Evolutionary conservation across 495 filamentous ascomycete genomes (phyloP), one percentile per base, ranked within the genome.

Genomic region (Tuber indicum): DNA sequence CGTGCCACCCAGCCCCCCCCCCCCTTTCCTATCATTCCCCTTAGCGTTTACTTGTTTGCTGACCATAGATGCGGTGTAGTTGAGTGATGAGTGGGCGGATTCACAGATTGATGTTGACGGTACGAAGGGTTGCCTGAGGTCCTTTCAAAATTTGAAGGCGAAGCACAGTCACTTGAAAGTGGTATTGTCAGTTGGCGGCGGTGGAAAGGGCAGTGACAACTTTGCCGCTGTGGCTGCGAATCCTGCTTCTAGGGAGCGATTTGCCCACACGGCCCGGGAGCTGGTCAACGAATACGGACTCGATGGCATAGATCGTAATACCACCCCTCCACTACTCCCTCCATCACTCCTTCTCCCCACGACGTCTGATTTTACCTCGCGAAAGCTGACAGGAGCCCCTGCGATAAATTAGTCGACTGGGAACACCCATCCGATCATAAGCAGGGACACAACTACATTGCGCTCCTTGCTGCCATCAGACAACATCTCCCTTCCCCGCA

Each of bases 11-110:
- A 41, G 32, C 74, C 74, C 77, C 58, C 47, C 43, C 49, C 46
- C 74, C 78, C 75, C 49, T 70, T 44, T 41, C 45, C 45, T 75
- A 44, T 74, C 77, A 79, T 82, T 7, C 76, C 78, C 70, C 44
- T 17, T n/a, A 79, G 80, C 87, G 72, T 81, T 76, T 62, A 71
- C 73, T 74, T 80, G 79, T 62, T 74, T 74, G 71, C 77, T 80
- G 74, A 80, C 79, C 49, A 14, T 12, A 41, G 36, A 23, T 73
- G 75, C 70, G 73, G 36, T 72, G 16, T 81, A 97, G 94, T 85
- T 96, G 79, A 93, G 91, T 82, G 94, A 97, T 85, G 92, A 94
- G 83, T 93, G 90, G 88, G 93, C 93, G 66, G 94, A 97, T 85
- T 87, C 89, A 17, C 88, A 93, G 84, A 93, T 92, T 81, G 88